Base-by-base conservation (phyloP, 768 basidiomycete species). In the Boletus huronensis region DNA sequence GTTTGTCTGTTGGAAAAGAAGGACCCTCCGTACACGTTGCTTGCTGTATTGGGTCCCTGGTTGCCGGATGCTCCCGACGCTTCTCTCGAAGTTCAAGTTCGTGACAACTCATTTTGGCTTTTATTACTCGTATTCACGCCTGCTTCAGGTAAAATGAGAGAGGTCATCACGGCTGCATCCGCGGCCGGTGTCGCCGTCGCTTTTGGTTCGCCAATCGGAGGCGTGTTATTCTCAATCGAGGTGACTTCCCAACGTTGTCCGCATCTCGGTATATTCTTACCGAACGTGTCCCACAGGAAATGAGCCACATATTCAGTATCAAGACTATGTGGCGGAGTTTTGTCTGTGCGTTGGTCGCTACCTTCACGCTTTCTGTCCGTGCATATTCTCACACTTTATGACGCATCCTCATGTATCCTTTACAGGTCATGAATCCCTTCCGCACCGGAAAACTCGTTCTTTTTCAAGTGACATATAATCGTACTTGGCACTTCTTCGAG, bases 401-500 rank as follows among this genome's bases (percentile, higher is more conserved):
- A 57, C 54, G 46, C 48, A 51, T 45, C 61, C 67, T 69, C 61
- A 66, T 61, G 36, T 53, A 54, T 53, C 44, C 29, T 31, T 39
- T 54, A 32, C 61, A 96, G 93, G 90, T 91, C 6, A 95, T 99
- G 90, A 98, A 98, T 67, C 97, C 97, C 2, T 99, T 93, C 75
- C 83, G 95, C 35, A 98, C 97, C 0, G 97, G 96, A 21, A 98
- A 98, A 70, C 84, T 99, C 26, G 97, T 99, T 65, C 75, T 98
- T 57, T 99, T 99, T 75, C 95, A 98, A 68, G 93, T 99, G 63
- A 95, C 94, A 2, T 99, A 98, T 70, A 90, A 90, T 67, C 82
- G 96, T 31, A 93, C 94, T 64, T 99, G 97, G 97, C 97, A 98
- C 68, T 98, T 96, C 74, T 98, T 98, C 66, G 97, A 98, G 67